A percentile compares a stretch with the other conserved stretches of the same genome.
Conservation (phyloP, 2,329 filamentous ascomycete species). For the Hypoxylon sp. region DNA sequence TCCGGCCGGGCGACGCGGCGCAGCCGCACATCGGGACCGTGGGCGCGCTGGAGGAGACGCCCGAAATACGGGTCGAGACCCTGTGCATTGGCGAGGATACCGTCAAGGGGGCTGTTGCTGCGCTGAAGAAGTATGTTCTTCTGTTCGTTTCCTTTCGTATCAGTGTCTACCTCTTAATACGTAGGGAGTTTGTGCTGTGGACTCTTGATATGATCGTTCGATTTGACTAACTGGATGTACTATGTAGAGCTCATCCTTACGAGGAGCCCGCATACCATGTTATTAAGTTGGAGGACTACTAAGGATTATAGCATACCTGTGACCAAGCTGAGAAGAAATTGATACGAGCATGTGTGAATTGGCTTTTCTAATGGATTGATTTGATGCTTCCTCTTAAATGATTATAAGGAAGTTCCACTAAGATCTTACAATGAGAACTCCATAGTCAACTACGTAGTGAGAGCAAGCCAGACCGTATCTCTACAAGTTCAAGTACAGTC, state of each 20-base stretch:
- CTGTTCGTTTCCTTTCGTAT: background rate
- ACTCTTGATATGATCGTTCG: background rate
- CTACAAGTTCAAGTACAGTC: background rate
- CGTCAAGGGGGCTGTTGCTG: conserved; percentile 70
- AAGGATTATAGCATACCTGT: background rate
- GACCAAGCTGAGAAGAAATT: background rate
- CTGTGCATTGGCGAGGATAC: conserved; percentile 73
- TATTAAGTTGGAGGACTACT: conserved; percentile 63
- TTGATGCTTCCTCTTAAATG: background rate
- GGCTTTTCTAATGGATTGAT: background rate
- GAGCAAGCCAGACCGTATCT: background rate
- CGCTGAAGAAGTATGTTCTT: conserved; percentile 72
- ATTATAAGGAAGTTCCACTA: background rate
- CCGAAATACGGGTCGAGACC: conserved; percentile 75
- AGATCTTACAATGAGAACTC: background rate
- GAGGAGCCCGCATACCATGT: conserved; percentile 67
- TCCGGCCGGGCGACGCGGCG: conserved; percentile 72
- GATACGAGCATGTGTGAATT: background rate
- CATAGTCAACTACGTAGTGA: background rate
- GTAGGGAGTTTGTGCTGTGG: no score
- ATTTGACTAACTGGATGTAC: background rate
- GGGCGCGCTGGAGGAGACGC: conserved; percentile 70
- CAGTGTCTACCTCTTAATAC: no score
- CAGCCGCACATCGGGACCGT: conserved; percentile 74
- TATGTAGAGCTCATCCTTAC: conserved; percentile 65